Conservation (phyloP, 805 yeast species). For the Scheffersomyces stipitis region DNA sequence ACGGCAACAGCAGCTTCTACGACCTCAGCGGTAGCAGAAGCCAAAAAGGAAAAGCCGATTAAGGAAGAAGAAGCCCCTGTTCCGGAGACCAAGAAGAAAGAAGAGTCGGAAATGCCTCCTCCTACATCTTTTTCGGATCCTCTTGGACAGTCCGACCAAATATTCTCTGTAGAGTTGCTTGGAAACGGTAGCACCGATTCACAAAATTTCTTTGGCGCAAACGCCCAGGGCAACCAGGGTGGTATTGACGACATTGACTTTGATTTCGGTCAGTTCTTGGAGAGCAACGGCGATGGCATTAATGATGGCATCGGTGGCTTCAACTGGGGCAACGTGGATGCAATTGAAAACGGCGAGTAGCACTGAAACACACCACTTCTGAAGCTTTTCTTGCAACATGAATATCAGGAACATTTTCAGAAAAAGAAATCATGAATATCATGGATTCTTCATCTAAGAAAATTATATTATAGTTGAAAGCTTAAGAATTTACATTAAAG, state of each 20-base stretch:
- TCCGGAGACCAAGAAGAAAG: slow-evolving; percentile 16
- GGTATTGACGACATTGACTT: slow-evolving; percentile 45
- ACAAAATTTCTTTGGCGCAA: slow-evolving; percentile 20
- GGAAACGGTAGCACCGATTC: slow-evolving; percentile 18
- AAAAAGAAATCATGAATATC: no score
- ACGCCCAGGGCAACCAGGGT: slow-evolving; percentile 13
- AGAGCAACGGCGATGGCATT: slow-evolving; percentile 30
- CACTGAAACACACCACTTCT: no score
- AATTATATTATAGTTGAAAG: no score
- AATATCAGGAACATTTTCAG: no score
- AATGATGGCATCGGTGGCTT: slow-evolving; percentile 37
- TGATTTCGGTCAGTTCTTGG: slow-evolving; percentile 43
- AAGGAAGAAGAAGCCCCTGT: slow-evolving; percentile 20
- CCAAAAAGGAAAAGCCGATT: slow-evolving; percentile 25
- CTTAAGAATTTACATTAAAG: no score
- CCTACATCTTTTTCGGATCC: slow-evolving; percentile 19
- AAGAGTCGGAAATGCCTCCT: slow-evolving; percentile 23
- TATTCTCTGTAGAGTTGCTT: slow-evolving; percentile 36
- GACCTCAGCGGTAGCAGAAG: no score
- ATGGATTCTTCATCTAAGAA: no score
- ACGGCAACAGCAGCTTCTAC: no score
- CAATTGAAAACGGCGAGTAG: slow-evolving; percentile 19
- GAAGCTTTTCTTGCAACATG: no score
- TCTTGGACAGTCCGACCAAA: slow-evolving; percentile 26
- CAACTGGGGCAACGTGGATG: slow-evolving; percentile 40